phyloP scores from a whole-genome alignment of 1,284 basidiomycete genomes.

The Schizophyllum amplum region DNA sequence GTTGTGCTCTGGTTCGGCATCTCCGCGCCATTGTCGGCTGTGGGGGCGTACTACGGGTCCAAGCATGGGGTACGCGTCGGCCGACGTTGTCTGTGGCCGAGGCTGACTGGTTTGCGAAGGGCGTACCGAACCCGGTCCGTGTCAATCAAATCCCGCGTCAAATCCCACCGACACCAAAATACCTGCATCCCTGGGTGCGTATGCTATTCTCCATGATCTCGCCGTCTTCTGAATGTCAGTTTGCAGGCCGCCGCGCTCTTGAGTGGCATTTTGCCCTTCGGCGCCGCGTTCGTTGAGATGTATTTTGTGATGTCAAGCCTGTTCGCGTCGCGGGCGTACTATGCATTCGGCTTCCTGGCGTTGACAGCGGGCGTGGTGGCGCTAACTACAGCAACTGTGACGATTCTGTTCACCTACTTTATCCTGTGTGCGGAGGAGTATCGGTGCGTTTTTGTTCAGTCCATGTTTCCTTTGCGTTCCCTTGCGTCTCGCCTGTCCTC shows the following conservation, averaged over 20 bases:
- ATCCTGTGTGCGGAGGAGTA: slow-evolving; percentile 94
- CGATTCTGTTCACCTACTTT: slow-evolving; percentile 90
- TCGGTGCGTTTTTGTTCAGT: too few relatives aligned
- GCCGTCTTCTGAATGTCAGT: slow-evolving; percentile 28
- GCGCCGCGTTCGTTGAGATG: slow-evolving; percentile 92
- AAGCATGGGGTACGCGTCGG: slow-evolving; percentile 69
- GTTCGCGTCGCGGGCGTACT: slow-evolving; percentile 91
- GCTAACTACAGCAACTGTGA: slow-evolving; percentile 84
- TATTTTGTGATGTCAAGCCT: slow-evolving; percentile 92
- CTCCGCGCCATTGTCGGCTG: slow-evolving; percentile 75
- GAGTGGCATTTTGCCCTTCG: slow-evolving; percentile 68
- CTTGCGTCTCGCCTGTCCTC: too few relatives aligned
- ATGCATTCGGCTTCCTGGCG: slow-evolving; percentile 93
- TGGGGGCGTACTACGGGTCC: slow-evolving; percentile 75
- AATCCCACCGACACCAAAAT: slow-evolving; percentile 81
- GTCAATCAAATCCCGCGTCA: slow-evolving; percentile 92
- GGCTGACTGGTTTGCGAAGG: slow-evolving; percentile 30
- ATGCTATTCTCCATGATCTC: slow-evolving; percentile 9
- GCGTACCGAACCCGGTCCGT: slow-evolving; percentile 72
- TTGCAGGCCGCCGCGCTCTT: slow-evolving; percentile 55
- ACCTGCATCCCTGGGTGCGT: slow-evolving; percentile 67
- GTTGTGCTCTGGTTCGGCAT: slow-evolving; percentile 95
- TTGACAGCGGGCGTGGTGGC: slow-evolving; percentile 82
- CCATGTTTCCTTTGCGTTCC: too few relatives aligned
- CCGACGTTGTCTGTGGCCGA: neutral